Base-by-base conservation (phyloP, 176 grass and related monocot species). In the Aegilops speltoides region DNA sequence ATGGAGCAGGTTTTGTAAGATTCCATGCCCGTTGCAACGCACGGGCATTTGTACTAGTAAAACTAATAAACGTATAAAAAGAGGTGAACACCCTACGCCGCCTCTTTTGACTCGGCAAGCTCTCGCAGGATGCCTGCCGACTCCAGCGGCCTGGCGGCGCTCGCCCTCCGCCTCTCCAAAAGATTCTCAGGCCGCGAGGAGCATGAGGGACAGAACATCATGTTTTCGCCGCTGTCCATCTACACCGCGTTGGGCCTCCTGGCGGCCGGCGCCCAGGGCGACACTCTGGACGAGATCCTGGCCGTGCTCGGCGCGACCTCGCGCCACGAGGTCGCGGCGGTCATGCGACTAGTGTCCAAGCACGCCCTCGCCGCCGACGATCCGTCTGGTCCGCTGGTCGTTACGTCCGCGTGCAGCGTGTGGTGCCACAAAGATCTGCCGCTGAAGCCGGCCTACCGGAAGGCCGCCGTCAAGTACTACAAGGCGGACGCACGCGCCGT, bases 161-260 rank as follows among this genome's bases (percentile, higher is more conserved):
- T 86, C 8, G 31, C 15, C 1, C 45, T 60, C 10, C 23, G 48
- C 10, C 62, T 85, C 5, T 31, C 45, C 24, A 38, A 85, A 20
- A 16, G 37, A 3, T 24, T 85, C 9, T 28, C 45, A 4, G 45
- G 8, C 5, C 8, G 1, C 10, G 5, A 10, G 14, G 29, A 26
- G 0, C 5, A 8, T 26, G 29, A 6, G 3, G 22, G 11, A 5
- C 4, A 43, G 69, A 85, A 78, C 62, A 46, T 87, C 8, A 20
- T 73, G 19, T 80, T 80, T 52, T 87, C 85, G 34, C 85, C 77
- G 37, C 7, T 87, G 77, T 87, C 85, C 50, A 72, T 80, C 67
- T 63, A 80, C 36, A 32, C 77, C 50, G 77, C 52, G 5, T 26
- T 74, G 5, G 25, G 66, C 36, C 52, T 80, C 19, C 1, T 87